phyloP scores from a whole-genome alignment of 306 rosid genomes.

The Quercus berberidifolia region DNA sequence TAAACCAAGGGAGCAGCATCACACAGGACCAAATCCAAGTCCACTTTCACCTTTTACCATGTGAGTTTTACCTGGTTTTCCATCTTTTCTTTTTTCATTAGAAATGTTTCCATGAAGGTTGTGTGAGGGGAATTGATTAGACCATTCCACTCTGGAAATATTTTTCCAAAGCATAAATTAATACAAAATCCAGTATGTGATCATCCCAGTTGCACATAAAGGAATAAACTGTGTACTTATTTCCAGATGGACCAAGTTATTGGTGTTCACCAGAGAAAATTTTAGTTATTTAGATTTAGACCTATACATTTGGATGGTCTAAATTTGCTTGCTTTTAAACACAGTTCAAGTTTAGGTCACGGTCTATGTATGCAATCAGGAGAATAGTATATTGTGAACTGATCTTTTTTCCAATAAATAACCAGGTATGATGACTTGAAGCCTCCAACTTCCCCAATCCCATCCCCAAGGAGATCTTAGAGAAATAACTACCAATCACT shows the following conservation, averaged over 20 bases:
- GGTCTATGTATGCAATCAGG: not conserved
- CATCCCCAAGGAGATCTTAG: constrained; percentile 45
- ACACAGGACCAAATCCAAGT: constrained; percentile 43
- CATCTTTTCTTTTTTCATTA: not conserved
- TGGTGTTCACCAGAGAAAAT: not conserved
- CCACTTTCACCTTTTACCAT: constrained; percentile 69
- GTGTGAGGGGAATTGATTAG: not conserved
- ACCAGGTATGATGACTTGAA: constrained; percentile 91
- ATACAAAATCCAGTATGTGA: no score
- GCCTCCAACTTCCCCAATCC: constrained; percentile 85
- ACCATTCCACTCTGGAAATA: not conserved
- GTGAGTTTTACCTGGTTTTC: constrained; percentile 42
- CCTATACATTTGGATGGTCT: not conserved
- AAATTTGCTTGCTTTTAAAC: not conserved
- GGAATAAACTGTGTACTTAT: no score
- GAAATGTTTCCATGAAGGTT: not conserved
- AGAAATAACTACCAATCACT: constrained; percentile 5
- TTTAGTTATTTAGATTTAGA: not conserved
- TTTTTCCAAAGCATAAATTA: no score
- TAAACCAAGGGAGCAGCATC: constrained; percentile 22
- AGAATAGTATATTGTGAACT: not conserved
- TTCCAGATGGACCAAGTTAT: no score
- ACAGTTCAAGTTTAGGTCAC: not conserved
- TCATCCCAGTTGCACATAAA: no score
- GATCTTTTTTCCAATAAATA: not conserved